A percentile compares a stretch with the other conserved stretches of the same genome.
These are phyloP conservation scores for Monilinia aucupariae DNA, from an alignment of 2,329 filamentous ascomycete genomes.

Conservation along the genomic window DNA sequence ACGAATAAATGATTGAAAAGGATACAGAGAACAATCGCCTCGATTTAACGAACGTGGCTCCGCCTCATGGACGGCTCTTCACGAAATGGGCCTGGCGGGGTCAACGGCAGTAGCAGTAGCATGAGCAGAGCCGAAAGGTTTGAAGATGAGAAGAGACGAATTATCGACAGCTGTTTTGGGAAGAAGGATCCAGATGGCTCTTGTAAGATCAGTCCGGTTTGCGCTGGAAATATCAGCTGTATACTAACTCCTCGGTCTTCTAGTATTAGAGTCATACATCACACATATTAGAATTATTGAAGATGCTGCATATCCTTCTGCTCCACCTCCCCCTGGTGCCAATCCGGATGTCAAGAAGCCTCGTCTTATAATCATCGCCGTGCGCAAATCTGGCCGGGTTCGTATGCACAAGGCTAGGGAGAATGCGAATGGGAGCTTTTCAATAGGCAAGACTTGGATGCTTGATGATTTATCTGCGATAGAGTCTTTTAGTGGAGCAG, in stretches of 20 bases:
- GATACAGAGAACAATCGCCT: conserved; percentile 12
- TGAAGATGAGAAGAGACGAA: conserved; percentile 92
- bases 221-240: not conserved
- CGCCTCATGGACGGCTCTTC: conserved; percentile 35
- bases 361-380: conserved; percentile 86
- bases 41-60: conserved; percentile 29
- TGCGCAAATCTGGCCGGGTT: conserved; percentile 85
- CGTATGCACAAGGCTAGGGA: conserved; percentile 96
- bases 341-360: conserved; percentile 73
- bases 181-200: conserved; percentile 85
- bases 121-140: conserved; percentile 67
- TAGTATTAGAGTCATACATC: conserved; percentile 90
- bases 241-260: conserved; percentile 26
- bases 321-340: conserved; percentile 77
- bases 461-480: conserved; percentile 82
- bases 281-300: conserved; percentile 92
- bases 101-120: conserved; percentile 26
- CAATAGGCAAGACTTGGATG: conserved; percentile 97
- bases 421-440: conserved; percentile 89
- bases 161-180: conserved; percentile 89
- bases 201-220: conserved; percentile 45
- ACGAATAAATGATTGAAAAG: conserved; percentile 15
- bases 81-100: conserved; percentile 34
- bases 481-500: conserved; percentile 69
- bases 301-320: conserved; percentile 75